phyloP scores from a whole-genome alignment of 768 basidiomycete genomes.

The Cystofilobasidium ferigula region DNA sequence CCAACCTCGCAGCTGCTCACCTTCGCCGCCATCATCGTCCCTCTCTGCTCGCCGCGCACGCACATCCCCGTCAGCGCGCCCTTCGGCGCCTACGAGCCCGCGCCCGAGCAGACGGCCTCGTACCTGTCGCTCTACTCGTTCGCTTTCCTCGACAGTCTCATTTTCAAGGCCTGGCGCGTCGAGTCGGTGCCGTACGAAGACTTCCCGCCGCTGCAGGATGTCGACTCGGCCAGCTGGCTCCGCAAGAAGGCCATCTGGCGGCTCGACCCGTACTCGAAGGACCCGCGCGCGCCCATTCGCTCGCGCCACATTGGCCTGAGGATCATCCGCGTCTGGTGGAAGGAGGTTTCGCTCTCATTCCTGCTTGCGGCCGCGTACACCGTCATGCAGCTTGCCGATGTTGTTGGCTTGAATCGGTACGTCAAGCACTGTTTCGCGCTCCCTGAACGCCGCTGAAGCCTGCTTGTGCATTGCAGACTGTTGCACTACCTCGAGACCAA shows the following conservation, averaged over 20 bases:
- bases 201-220: conserved; percentile 46
- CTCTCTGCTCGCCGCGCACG: conserved; percentile 16
- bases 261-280: conserved; percentile 40
- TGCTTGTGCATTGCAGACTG: background rate
- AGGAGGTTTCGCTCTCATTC: conserved; percentile 28
- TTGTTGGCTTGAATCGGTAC: conserved; percentile 18
- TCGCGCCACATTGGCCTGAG: conserved; percentile 45
- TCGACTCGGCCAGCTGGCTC: conserved; percentile 36
- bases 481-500: conserved; percentile 47
- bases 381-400: conserved; percentile 32
- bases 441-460: too few relatives aligned
- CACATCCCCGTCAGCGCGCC: conserved; percentile 17
- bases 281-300: conserved; percentile 38
- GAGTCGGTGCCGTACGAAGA: conserved; percentile 37
- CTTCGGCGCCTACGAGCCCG: conserved; percentile 5
- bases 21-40: conserved; percentile 15
- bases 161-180: conserved; percentile 32
- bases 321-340: conserved; percentile 40
- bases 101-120: conserved; percentile 18
- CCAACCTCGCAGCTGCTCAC: conserved; percentile 11
- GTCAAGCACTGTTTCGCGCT: too few relatives aligned
- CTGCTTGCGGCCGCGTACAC: conserved; percentile 29
- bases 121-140: conserved; percentile 14
- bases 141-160: conserved; percentile 30
- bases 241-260: conserved; percentile 33